Conservation (phyloP, 768 basidiomycete genomes). For the Mycena rosella region DNA sequence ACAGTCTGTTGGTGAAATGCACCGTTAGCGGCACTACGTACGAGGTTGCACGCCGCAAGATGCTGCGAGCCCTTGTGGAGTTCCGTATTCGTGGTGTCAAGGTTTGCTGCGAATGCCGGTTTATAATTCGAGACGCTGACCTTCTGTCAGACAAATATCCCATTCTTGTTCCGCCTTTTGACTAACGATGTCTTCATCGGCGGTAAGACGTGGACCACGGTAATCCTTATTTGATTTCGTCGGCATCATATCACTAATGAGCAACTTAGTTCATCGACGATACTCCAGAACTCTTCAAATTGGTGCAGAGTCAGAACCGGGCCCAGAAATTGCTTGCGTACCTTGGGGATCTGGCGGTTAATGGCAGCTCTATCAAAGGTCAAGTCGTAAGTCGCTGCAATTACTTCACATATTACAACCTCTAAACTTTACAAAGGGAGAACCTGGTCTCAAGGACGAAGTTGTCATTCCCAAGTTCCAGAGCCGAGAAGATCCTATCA, state of each 20-base stretch:
- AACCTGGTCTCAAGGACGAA: conserved; percentile 94
- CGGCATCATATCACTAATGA: conserved; percentile 2
- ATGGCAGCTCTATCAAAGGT: conserved; percentile 97
- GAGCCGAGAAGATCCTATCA: conserved; percentile 79
- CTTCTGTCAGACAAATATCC: conserved; percentile 89
- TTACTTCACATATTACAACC: conserved; percentile 6
- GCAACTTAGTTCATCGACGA: conserved; percentile 93
- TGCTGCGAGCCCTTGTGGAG: conserved; percentile 99
- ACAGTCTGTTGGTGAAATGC: conserved; percentile 97
- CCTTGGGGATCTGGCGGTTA: conserved; percentile 97
- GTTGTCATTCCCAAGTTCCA: conserved; percentile 85
- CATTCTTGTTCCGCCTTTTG: conserved; percentile 97
- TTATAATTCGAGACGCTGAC: not conserved
- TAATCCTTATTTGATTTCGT: conserved; percentile 41
- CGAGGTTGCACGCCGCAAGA: conserved; percentile 98
- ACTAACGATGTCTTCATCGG: conserved; percentile 97
- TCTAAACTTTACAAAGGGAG: conserved; percentile 64
- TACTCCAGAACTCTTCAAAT: conserved; percentile 98
- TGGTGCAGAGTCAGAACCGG: conserved; percentile 97
- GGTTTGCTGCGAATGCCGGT: conserved; percentile 53
- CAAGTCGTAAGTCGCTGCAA: conserved; percentile 65
- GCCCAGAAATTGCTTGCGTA: conserved; percentile 98
- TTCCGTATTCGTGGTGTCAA: conserved; percentile 99
- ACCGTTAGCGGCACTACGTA: conserved; percentile 97
- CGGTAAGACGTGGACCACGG: conserved; percentile 99